A percentile compares a stretch with the other conserved stretches of the same genome.
Conservation (phyloP, 495 filamentous ascomycete species). For the Neurospora discreta region DNA sequence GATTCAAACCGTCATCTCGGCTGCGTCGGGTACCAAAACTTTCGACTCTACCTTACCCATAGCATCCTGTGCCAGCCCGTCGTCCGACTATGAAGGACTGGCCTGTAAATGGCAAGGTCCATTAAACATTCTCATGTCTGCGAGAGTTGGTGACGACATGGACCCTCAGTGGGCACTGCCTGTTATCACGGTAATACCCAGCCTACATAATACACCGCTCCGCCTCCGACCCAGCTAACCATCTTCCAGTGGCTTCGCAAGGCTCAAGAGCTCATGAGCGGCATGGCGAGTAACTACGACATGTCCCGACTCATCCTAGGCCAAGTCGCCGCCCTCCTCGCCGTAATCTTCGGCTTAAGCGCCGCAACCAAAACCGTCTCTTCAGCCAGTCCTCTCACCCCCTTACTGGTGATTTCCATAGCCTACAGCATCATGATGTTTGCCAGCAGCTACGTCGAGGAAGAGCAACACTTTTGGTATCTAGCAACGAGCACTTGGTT, state of each 20-base stretch:
- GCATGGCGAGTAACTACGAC: slow-evolving; percentile 85
- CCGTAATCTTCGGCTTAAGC: slow-evolving; percentile 14
- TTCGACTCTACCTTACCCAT: slow-evolving; percentile 31
- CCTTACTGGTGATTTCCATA: slow-evolving; percentile 26
- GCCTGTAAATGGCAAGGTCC: slow-evolving; percentile 53
- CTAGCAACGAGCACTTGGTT: slow-evolving; percentile 77
- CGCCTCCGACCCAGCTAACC: slow-evolving; percentile 8
- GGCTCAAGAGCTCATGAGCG: slow-evolving; percentile 69
- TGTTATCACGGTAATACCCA: slow-evolving; percentile 3
- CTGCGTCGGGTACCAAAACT: slow-evolving; percentile 49
- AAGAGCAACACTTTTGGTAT: slow-evolving; percentile 98
- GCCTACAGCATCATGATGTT: slow-evolving; percentile 87
- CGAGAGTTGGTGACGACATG: background rate
- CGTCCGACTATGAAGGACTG: slow-evolving; percentile 45
- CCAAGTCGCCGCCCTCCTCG: slow-evolving; percentile 12
- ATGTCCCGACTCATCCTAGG: slow-evolving; percentile 34
- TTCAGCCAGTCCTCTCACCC: background rate
- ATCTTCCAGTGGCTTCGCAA: slow-evolving; percentile 46
- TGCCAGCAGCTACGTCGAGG: slow-evolving; percentile 92
- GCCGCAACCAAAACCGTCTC: slow-evolving; percentile 4
- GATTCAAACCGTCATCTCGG: slow-evolving; percentile 59
- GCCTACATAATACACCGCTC: too few relatives aligned
- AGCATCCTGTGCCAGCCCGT: slow-evolving; percentile 32
- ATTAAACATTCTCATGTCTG: slow-evolving; percentile 11
- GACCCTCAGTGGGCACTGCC: slow-evolving; percentile 15